Evolutionary conservation across 1,284 basidiomycete genomes (phyloP), one percentile per base, ranked within the genome.

Genomic region (Puccinia coronata): DNA sequence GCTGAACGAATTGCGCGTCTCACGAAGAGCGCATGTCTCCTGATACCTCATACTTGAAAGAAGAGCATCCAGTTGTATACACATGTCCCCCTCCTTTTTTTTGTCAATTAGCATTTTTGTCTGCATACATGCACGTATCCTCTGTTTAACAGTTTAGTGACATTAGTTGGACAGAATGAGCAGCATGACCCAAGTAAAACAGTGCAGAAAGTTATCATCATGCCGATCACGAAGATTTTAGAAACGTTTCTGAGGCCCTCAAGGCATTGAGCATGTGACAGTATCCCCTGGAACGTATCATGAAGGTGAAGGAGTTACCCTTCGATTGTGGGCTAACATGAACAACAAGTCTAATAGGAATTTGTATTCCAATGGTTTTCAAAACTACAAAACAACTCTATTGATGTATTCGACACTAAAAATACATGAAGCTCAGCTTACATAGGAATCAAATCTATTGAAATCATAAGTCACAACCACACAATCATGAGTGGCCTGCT

Each of bases 361-460:
- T 47, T 43, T 51, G 11, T 43, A 47, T 43, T 69, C 47, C 41
- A 47, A 47, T 69, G 47, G 67, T 51, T 67, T 67, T 43, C 65
- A 47, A 67, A 67, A 47, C 20, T 67, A 16, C 65, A 43, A 34
- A 41, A 49, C 59, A 23, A 63, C 59, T 63, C 59, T 49, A 69
- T 69, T 69, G 67, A 69, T 69, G 67, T 69, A 51, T 51, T 51
- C 23, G 41, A 43, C n/a, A 69, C 41, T 47, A 41, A 69, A 28
- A 69, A 47, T 43, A 49, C 41, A 69, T 69, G 41, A 69, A 69
- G 67, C 41, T 51, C 67, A 49, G 67, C 67, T 69, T 49, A 69
- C 41, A 69, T 51, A 69, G 41, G 14, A 69, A 28, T 5, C 8
- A 36, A 28, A 23, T 43, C 65, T 47, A 69, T 34, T 28, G 28